These are phyloP conservation scores for Moricandia arvensis DNA, from an alignment of 345 rosid genomes.

Conservation along the genomic window DNA sequence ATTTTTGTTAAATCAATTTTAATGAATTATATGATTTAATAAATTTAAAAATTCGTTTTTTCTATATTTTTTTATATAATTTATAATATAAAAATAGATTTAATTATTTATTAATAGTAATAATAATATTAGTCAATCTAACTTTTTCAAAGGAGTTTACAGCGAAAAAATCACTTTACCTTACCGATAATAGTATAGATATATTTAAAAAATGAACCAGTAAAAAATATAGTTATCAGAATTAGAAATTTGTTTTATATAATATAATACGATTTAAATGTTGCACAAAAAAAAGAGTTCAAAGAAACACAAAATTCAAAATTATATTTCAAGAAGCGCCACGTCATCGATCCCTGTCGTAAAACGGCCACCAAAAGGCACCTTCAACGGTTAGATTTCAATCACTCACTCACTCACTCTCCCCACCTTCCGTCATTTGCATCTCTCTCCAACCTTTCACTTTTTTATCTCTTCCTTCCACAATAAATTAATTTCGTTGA, in stretches of 20 bases:
- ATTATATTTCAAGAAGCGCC: slow-evolving; percentile 2
- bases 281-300: not conserved
- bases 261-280: not conserved
- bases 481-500: not conserved
- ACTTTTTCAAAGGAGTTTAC: too few species aligned
- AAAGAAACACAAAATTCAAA: slow-evolving; percentile 39
- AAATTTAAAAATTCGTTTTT: too few species aligned
- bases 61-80: too few species aligned
- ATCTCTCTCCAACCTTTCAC: slow-evolving; percentile 14
- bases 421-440: slow-evolving; percentile 23
- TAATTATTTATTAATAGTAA: too few species aligned
- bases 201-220: not conserved
- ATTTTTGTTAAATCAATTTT: too few species aligned
- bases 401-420: not conserved
- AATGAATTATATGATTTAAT: too few species aligned
- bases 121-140: too few species aligned
- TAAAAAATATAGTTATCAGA: not conserved
- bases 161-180: too few species aligned
- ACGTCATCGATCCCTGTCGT: slow-evolving; percentile 38
- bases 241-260: not conserved
- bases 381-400: slow-evolving; percentile 37
- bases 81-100: too few species aligned
- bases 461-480: slow-evolving; percentile 12
- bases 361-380: slow-evolving; percentile 20
- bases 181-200: too few species aligned